Evolutionary conservation across 805 yeast species (phyloP), one percentile per base, ranked within the genome.

Genomic region (Spathaspora sp.): DNA sequence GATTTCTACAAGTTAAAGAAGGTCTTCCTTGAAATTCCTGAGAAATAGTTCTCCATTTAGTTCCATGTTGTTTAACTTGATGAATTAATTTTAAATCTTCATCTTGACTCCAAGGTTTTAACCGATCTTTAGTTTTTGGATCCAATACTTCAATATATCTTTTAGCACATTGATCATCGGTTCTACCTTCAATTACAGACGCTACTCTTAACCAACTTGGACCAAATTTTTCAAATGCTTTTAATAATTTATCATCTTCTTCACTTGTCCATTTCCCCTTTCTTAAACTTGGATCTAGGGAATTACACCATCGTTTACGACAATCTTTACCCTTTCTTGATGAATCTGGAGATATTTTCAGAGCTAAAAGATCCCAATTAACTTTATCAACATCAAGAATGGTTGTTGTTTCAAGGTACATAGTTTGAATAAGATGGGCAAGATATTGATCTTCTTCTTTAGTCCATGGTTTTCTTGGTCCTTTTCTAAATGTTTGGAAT

Each of bases 131-230:
- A 9, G 91, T 87, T 26, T 73, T 76, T 5, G 97, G 97, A 59
- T 89, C 94, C 52, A 92, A 67, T 1, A 90, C 97, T 61, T 92
- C 97, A 14, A 85, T 82, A 64, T 89, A 92, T 60, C 97, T 73
- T 62, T 92, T 92, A 1, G 96, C 89, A 72, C 98, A 92, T 70
- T 92, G 97, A 66, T 91, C 97, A 61, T 91, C 97, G 0, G 96
- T 92, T 63, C 97, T 76, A 5, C 97, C 96, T 2, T 82, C 80
- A 11, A 92, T 87, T 49, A 80, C 85, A 48, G 76, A 69, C 0
- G 96, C 83, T 10, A 92, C 91, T 59, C 85, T 85, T 55, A 87
- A 88, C 97, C 97, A 92, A 29, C 84, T 79, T 0, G 96, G 78
- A 0, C 97, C 97, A 63, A 80, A 78, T 57, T 75, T 78, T 47